phyloP scores from a whole-genome alignment of 169 alveolate species.

The Besnoitia besnoiti region DNA sequence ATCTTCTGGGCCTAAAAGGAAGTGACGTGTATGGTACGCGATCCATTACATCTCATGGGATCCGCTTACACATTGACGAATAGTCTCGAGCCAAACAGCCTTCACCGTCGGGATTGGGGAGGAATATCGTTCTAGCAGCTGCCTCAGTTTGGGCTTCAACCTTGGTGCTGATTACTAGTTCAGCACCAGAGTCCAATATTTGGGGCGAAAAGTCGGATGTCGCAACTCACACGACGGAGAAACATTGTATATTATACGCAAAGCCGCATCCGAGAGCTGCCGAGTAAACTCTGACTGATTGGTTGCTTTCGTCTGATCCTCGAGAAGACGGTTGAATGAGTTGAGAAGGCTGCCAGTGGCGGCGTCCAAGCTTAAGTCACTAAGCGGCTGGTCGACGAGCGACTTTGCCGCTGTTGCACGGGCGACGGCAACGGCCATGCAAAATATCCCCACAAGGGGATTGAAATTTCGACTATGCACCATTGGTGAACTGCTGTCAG shows the following conservation, averaged over 20 bases:
- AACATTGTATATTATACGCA: constrained; percentile 17
- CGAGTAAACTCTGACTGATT: constrained; percentile 21
- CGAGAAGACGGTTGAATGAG: background rate
- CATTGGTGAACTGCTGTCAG: too few relatives aligned
- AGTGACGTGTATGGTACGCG: background rate
- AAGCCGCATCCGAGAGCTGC: constrained; percentile 6
- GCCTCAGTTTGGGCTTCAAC: background rate
- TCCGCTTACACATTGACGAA: background rate
- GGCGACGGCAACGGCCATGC: background rate
- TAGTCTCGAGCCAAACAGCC: constrained; percentile 35
- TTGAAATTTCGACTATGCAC: too few relatives aligned
- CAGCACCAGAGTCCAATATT: background rate
- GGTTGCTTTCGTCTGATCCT: background rate
- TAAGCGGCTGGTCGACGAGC: background rate
- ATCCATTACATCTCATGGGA: background rate
- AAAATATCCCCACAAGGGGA: background rate
- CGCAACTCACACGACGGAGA: background rate
- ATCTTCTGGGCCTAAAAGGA: constrained; percentile 21
- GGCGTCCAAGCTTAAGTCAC: constrained; percentile 8
- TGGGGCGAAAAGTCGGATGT: background rate
- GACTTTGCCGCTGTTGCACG: background rate
- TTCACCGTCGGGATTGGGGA: constrained; percentile 39
- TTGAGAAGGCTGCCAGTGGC: constrained; percentile 11
- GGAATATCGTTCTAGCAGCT: background rate
- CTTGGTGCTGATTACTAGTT: background rate